Evolutionary conservation across 306 rosid species (phyloP).

Genomic region (Casuarina glauca): DNA sequence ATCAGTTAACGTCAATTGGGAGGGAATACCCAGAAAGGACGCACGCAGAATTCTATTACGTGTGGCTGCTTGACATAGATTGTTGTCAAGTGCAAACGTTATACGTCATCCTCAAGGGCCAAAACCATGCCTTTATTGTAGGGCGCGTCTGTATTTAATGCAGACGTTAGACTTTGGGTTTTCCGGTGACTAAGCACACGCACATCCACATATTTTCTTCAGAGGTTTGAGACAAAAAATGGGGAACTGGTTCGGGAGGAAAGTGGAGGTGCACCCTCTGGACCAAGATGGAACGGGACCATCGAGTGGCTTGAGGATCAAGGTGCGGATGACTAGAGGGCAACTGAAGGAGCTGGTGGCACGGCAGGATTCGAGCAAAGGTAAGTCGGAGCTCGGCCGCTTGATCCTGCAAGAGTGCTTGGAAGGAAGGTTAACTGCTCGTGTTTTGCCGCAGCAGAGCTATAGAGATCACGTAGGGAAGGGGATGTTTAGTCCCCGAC

Average conservation of each 20-base stretch:
- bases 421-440: conserved; percentile 38
- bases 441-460: background rate
- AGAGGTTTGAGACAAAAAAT: background rate
- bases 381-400: conserved; percentile 22
- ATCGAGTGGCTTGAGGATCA: conserved; percentile 19
- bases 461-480: too few species aligned
- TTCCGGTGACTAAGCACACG: background rate
- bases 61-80: background rate
- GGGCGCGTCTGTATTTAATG: conserved; percentile 24
- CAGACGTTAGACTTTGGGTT: background rate
- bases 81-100: background rate
- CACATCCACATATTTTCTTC: background rate
- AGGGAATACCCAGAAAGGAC: background rate
- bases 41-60: background rate
- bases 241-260: conserved; percentile 44
- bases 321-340: conserved; percentile 37
- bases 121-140: conserved; percentile 1
- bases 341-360: conserved; percentile 39
- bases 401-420: conserved; percentile 42
- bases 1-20: too few species aligned
- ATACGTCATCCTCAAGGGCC: conserved; percentile 16
- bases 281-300: background rate
- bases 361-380: conserved; percentile 31
- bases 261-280: conserved; percentile 14
- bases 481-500: background rate